Percentiles rank a stretch among this genome's conserved stretches.
Conservation (phyloP, 108 stramenopile genomes). For the Skeletonema marinoi region DNA sequence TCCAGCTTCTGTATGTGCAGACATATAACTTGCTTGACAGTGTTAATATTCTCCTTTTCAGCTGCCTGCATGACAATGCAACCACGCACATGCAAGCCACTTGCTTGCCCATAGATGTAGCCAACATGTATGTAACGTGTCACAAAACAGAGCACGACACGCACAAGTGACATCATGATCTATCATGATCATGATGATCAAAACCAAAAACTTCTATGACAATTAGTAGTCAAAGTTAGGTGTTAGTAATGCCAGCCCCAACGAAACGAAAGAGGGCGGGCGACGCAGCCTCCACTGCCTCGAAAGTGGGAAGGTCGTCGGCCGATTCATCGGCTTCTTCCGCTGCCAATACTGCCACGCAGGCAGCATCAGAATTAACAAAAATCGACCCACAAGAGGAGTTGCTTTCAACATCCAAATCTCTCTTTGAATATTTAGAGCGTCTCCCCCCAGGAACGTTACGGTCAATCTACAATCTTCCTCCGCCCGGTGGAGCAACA, state of each 20-base stretch:
- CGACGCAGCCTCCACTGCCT: background rate
- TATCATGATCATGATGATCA: too few species aligned
- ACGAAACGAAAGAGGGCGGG: background rate
- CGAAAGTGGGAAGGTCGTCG: background rate
- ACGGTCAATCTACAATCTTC: slow-evolving; percentile 35
- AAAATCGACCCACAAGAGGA: slow-evolving; percentile 18
- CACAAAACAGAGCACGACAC: too few species aligned
- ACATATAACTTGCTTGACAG: too few species aligned
- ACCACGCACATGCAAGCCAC: too few species aligned
- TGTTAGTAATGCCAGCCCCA: background rate
- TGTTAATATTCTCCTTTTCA: too few species aligned
- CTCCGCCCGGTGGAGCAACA: slow-evolving; percentile 30
- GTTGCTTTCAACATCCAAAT: slow-evolving; percentile 26
- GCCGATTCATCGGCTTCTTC: background rate
- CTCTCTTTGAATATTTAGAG: slow-evolving; percentile 47
- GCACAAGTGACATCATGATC: too few species aligned
- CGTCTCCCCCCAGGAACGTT: slow-evolving; percentile 28
- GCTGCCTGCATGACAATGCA: too few species aligned
- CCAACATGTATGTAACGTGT: too few species aligned
- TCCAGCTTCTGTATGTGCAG: too few species aligned
- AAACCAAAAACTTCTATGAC: too few species aligned
- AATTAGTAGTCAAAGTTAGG: too few species aligned
- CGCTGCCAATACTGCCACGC: background rate
- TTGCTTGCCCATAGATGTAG: too few species aligned
- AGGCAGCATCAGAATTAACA: background rate